Percentiles rank a stretch among this genome's conserved stretches.
Evolutionary conservation across 2,329 filamentous ascomycete genomes (phyloP).

Genomic region (Colletotrichum destructivum): DNA sequence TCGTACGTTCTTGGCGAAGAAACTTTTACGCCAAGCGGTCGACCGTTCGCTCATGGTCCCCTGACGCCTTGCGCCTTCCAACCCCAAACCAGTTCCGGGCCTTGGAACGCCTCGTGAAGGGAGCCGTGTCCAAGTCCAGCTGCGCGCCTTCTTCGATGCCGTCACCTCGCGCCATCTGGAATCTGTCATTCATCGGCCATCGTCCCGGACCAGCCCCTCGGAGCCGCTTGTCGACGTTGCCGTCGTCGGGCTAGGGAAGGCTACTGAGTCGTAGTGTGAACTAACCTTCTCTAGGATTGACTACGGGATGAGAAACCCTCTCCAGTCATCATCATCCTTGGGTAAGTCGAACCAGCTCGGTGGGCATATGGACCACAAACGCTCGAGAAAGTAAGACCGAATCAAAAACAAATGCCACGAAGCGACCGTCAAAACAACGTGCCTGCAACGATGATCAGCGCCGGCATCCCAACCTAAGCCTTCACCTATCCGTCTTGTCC

Average conservation of each 20-base stretch:
- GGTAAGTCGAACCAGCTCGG: constrained; percentile 9
- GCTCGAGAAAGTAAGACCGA: not conserved
- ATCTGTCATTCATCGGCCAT: not conserved
- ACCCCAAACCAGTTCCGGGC: constrained; percentile 7
- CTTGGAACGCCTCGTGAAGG: constrained; percentile 8
- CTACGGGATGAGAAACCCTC: not conserved
- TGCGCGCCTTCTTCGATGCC: constrained; percentile 19
- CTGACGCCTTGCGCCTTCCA: constrained; percentile 15
- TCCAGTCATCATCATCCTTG: not conserved
- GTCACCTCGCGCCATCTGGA: constrained; percentile 18
- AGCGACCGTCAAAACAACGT: constrained; percentile 18
- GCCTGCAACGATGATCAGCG: constrained; percentile 32
- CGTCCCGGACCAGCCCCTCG: constrained; percentile 32
- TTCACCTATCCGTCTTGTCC: constrained; percentile 28
- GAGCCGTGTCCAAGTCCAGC: constrained; percentile 3
- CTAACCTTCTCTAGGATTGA: not conserved
- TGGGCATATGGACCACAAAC: constrained; percentile 3
- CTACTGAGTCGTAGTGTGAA: not conserved
- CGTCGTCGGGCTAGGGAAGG: constrained; percentile 4
- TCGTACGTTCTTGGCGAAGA: constrained; percentile 31
- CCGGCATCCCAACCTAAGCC: constrained; percentile 31
- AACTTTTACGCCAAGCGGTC: constrained; percentile 13
- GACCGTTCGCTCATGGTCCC: constrained; percentile 20
- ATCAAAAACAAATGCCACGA: not conserved
- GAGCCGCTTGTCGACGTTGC: constrained; percentile 6